These are phyloP conservation scores for Narthecium ossifragum DNA, from an alignment of 106 monocot species.

Conservation along the genomic window DNA sequence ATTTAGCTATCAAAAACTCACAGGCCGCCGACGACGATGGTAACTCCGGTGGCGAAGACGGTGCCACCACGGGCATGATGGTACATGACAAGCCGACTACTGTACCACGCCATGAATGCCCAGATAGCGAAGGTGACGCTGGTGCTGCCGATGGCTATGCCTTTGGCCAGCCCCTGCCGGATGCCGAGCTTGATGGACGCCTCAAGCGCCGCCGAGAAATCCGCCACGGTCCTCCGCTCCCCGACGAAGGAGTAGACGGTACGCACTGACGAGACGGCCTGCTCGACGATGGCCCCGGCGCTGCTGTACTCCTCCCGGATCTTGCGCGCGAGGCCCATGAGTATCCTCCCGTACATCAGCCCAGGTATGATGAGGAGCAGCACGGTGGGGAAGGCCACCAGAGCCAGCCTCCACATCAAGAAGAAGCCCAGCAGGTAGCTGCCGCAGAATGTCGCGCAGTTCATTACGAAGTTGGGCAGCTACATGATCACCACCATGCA, in stretches of 20 bases:
- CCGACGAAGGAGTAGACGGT: conserved; percentile 11
- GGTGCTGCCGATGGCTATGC: conserved; percentile 5
- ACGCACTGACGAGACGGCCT: conserved; percentile 6
- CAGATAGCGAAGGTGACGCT: conserved; percentile 10
- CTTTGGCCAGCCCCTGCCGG: no score
- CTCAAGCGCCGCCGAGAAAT: no score
- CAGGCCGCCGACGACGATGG: conserved; percentile 6
- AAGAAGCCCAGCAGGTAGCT: conserved; percentile 3
- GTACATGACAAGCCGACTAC: neutral
- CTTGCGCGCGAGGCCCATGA: neutral
- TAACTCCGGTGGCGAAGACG: conserved; percentile 1
- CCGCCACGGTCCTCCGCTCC: no score
- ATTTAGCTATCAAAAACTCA: no score
- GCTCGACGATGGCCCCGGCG: no score
- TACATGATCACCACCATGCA: no score
- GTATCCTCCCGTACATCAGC: conserved; percentile 5
- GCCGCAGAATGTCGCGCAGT: neutral
- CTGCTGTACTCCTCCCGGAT: no score
- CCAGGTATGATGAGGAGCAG: conserved; percentile 14
- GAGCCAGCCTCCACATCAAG: conserved; percentile 4
- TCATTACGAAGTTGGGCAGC: conserved; percentile 13
- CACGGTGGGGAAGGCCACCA: conserved; percentile 1
- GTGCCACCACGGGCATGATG: conserved; percentile 1
- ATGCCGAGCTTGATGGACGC: no score
- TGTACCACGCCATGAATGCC: conserved; percentile 14